These are phyloP conservation scores for Dipodascus geniculatus DNA, from an alignment of 805 yeast genomes.

Conservation along the genomic window DNA sequence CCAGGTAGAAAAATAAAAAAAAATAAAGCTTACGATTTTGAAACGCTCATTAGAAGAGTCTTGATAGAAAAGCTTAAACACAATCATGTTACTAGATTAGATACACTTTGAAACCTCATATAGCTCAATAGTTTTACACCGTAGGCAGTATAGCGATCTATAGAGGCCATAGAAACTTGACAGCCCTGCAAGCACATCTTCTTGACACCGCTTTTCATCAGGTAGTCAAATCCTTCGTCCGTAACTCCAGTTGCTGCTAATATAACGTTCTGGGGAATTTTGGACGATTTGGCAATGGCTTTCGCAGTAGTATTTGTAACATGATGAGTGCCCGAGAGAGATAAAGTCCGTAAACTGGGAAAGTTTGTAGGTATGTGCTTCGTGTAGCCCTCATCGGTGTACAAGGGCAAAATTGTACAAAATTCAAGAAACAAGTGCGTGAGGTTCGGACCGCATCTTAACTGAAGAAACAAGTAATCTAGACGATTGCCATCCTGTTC, in stretches of 20 bases:
- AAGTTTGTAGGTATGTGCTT: not conserved
- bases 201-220: not conserved
- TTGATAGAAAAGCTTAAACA: not conserved
- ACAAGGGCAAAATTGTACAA: not conserved
- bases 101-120: not conserved
- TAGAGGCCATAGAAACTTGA: not conserved
- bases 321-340: not conserved
- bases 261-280: not conserved
- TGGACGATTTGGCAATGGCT: not conserved
- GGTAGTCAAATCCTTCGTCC: not conserved
- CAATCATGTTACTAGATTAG: not conserved
- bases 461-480: not conserved
- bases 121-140: not conserved
- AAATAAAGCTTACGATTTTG: not conserved
- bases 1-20: no score
- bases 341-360: not conserved
- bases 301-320: not conserved
- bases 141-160: not conserved
- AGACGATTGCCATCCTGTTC: not conserved
- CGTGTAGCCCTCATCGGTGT: not conserved
- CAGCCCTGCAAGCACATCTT: not conserved
- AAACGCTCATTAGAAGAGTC: no score
- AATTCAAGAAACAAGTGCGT: not conserved
- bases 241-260: not conserved
- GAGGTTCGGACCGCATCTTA: not conserved